phyloP scores from a whole-genome alignment of 345 rosid genomes.

The Aurinia saxatilis region DNA sequence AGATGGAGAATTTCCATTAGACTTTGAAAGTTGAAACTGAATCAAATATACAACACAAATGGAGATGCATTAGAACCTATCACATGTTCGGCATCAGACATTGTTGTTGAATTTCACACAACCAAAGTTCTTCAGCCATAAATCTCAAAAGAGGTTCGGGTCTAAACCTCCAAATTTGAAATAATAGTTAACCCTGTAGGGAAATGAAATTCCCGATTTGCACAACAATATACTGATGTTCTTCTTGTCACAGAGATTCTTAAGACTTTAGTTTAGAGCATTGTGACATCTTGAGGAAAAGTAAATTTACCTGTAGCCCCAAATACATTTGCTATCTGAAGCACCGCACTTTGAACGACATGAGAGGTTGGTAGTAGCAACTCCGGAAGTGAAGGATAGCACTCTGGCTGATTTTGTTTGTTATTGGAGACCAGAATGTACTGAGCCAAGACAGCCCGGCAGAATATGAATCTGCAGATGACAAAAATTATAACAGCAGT shows the following conservation, averaged over 20 bases:
- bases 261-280: constrained; percentile 2
- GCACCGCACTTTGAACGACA: constrained; percentile 39
- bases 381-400: constrained; percentile 65
- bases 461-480: constrained; percentile 65
- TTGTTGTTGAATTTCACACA: neutral
- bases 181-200: neutral
- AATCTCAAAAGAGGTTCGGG: constrained; percentile 11
- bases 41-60: neutral
- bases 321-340: constrained; percentile 56
- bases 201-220: constrained; percentile 16
- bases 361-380: constrained; percentile 38
- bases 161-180: neutral
- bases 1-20: neutral
- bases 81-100: constrained; percentile 6
- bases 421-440: constrained; percentile 42
- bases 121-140: constrained; percentile 2
- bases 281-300: constrained; percentile 38
- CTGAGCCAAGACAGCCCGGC: constrained; percentile 57
- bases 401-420: constrained; percentile 64
- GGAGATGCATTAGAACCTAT: neutral
- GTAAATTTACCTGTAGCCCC: constrained; percentile 50
- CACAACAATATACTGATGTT: neutral
- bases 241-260: constrained; percentile 15
- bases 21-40: neutral
- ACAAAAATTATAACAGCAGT: neutral